Conservation (phyloP, 2,329 filamentous ascomycete genomes). For the Aureobasidium uvarum region DNA sequence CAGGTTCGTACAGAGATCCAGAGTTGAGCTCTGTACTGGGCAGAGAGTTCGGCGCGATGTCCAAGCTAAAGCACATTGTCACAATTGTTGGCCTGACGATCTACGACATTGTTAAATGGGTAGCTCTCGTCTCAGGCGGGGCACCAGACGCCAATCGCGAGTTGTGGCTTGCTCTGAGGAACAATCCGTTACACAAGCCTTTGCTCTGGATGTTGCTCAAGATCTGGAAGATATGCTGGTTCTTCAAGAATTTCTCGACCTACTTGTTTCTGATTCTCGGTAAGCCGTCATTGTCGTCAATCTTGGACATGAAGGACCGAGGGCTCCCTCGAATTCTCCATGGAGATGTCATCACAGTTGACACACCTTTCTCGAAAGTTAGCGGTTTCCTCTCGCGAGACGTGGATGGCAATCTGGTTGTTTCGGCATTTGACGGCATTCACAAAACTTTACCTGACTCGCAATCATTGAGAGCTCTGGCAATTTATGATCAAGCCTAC, state of each 20-base stretch:
- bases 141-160: conserved; percentile 27
- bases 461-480: conserved; percentile 21
- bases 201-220: conserved; percentile 28
- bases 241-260: conserved; percentile 27
- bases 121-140: conserved; percentile 27
- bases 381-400: conserved; percentile 28
- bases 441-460: conserved; percentile 2
- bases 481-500: conserved; percentile 26
- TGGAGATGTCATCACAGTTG: conserved; percentile 25
- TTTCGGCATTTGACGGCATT: conserved; percentile 26
- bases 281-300: not conserved
- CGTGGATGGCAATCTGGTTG: conserved; percentile 19
- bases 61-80: not conserved
- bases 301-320: conserved; percentile 21
- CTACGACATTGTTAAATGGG: conserved; percentile 27
- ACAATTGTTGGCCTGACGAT: not conserved
- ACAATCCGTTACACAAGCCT: conserved; percentile 10
- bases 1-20: conserved; percentile 5
- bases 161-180: conserved; percentile 26
- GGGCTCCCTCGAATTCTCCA: conserved; percentile 26
- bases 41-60: not conserved
- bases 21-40: conserved; percentile 13
- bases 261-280: conserved; percentile 24
- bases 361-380: conserved; percentile 26
- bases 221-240: conserved; percentile 29